Percentiles rank a stretch among this genome's conserved stretches.
These are phyloP conservation scores for Pittosporum tobira DNA, from an alignment of 129 eudicot genomes.

Conservation along the genomic window DNA sequence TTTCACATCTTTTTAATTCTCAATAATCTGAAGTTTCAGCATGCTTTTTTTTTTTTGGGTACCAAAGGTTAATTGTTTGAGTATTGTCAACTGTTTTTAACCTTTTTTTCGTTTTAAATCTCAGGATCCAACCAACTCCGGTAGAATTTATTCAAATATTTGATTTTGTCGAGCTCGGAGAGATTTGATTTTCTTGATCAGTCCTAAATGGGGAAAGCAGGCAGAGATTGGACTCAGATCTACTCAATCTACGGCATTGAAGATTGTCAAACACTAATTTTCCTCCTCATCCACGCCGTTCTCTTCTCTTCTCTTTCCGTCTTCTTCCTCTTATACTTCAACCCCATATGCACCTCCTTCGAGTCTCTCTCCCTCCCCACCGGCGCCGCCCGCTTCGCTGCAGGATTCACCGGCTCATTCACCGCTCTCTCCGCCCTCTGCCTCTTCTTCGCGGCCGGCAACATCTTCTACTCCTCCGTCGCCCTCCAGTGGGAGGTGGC, in stretches of 20 bases:
- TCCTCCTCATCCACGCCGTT: constrained; percentile 50
- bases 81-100: too few species aligned
- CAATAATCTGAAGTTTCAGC: too few species aligned
- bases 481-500: constrained; percentile 73
- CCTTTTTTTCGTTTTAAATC: too few species aligned
- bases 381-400: constrained; percentile 49
- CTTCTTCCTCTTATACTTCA: constrained; percentile 48
- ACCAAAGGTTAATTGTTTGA: too few species aligned
- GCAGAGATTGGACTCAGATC: constrained; percentile 86
- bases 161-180: too few species aligned
- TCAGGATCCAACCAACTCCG: too few species aligned
- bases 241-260: constrained; percentile 75
- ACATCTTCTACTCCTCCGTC: constrained; percentile 69
- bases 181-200: too few species aligned
- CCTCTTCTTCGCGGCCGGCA: constrained; percentile 63
- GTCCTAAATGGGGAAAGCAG: constrained; percentile 63
- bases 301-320: constrained; percentile 42
- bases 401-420: constrained; percentile 81
- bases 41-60: too few species aligned
- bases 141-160: too few species aligned
- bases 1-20: too few species aligned
- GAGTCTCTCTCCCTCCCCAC: constrained; percentile 26
- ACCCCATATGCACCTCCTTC: constrained; percentile 35
- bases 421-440: constrained; percentile 74
- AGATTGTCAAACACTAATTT: constrained; percentile 62